Evolutionary conservation across 176 grass and related monocot genomes (phyloP), one percentile per base, ranked within the genome.

Genomic region (Carex kokanica): DNA sequence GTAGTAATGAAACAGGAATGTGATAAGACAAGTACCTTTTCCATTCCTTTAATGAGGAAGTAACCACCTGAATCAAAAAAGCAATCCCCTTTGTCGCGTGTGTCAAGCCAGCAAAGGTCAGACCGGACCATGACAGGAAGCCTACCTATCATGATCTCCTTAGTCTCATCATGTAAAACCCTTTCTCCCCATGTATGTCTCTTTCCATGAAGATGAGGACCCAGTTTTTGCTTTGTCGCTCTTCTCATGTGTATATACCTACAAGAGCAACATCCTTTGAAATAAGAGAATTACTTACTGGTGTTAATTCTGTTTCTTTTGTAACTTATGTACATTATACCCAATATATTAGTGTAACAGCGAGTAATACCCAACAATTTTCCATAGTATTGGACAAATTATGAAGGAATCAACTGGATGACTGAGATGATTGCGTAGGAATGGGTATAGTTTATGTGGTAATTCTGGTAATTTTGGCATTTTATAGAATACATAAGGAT

Each of bases 1-100:
- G 17, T 78, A 49, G 16, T 78, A 82, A 23, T 21, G 78, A 21
- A 59, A 16, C 69, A 73, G 27, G 34, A 85, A 69, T 62, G 31
- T 77, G 55, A 90, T 18, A 85, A 82, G 25, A 60, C 36, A 87
- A 21, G 74, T 93, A 99, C 96, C 93, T 99, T 99, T 82, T 99
- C 96, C 91, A 91, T 95, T 88, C 96, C 96, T 86, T 89, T 99
- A 80, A 99, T 94, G 89, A 99, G 88, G 84, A 99, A 99, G 86
- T 95, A 99, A 68, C 96, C 96, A 64, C 96, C 96, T 75, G 86
- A 91, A 81, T 99, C 96, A 60, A 95, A 99, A 84, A 81, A 64
- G 87, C 93, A 99, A 31, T 99, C 96, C 84, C 71, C 88, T 93
- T 90, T 86, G 32, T 86, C 85, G 77, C 61, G 84, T 47, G 11